Evolutionary conservation across 2,329 filamentous ascomycete species (phyloP), one percentile per base, ranked within the genome.

Genomic region (Penicillium nordicum): DNA sequence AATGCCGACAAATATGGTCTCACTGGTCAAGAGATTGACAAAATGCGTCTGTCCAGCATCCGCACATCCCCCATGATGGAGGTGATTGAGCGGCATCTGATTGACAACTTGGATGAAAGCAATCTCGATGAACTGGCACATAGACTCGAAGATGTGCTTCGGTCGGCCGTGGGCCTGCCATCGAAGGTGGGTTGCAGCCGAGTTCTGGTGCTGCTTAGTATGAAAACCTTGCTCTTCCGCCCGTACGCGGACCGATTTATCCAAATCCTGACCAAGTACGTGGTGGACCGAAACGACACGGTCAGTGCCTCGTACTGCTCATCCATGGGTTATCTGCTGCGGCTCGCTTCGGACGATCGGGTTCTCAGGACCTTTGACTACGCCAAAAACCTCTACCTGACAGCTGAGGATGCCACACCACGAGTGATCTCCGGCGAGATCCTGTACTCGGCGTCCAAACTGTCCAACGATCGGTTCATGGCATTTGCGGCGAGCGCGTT

Each of bases 161-260:
- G 93, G 70, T 86, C 83, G 27, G 90, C 92, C 1, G 86, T 99
- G 37, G 93, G 92, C 1, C 86, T 97, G 75, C 93, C 93, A 2
- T 95, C 92, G 0, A 97, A 97, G 77, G 88, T 97, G 46, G 94
- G 92, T 37, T 95, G 92, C 67, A 89, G 88, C 61, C 85, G 91
- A 53, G 87, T 97, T 2, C 80, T 99, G 32, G 88, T 90, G 8
- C 92, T 90, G 0, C 81, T 99, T 8, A 89, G 90, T 49, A 93
- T 92, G 49, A 85, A 91, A 12, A 85, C 84, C 36, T 82, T 87
- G 37, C 79, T 92, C 30, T 90, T 97, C 72, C 83, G 82, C 37
- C 86, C 89, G 0, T 86, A 92, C 66, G 87, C 90, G 12, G 84
- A 89, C 60, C 80, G 82, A 9, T 92, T 97, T 66, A 79, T 97